Evolutionary conservation across 176 grass and related monocot species (phyloP).

Genomic region (bread wheat (Triticum aestivum)): DNA sequence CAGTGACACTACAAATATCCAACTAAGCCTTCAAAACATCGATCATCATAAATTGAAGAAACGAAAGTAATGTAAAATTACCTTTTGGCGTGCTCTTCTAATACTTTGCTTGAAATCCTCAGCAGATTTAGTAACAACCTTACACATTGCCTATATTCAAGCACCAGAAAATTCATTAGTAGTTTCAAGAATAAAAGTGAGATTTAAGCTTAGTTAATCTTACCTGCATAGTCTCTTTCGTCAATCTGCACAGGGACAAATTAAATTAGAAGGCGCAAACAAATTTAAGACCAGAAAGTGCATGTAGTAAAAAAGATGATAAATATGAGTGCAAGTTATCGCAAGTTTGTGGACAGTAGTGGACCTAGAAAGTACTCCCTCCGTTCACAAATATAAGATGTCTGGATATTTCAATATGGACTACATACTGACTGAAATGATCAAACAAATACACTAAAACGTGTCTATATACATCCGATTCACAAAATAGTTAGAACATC

Average conservation of each 20-base stretch:
- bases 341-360: background rate
- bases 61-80: background rate
- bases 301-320: conserved; percentile 8
- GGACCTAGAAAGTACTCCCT: background rate
- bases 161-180: conserved; percentile 9
- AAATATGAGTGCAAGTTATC: background rate
- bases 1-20: background rate
- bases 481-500: too few relatives aligned
- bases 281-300: background rate
- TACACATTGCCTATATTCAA: conserved; percentile 69
- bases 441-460: too few relatives aligned
- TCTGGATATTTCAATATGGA: too few relatives aligned
- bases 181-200: conserved; percentile 15
- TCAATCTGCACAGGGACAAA: conserved; percentile 62
- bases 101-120: conserved; percentile 98
- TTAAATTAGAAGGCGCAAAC: conserved; percentile 21
- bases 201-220: conserved; percentile 3
- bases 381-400: too few relatives aligned
- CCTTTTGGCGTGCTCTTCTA: conserved; percentile 97
- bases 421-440: too few relatives aligned
- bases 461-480: too few relatives aligned
- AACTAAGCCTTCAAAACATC: conserved; percentile 27
- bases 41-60: conserved; percentile 13
- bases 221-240: conserved; percentile 95
- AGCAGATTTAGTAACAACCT: conserved; percentile 88